Percentiles rank a stretch among this genome's conserved stretches.
Evolutionary conservation across 2,329 filamentous ascomycete species (phyloP).

Genomic region (Diaporthe sp.): DNA sequence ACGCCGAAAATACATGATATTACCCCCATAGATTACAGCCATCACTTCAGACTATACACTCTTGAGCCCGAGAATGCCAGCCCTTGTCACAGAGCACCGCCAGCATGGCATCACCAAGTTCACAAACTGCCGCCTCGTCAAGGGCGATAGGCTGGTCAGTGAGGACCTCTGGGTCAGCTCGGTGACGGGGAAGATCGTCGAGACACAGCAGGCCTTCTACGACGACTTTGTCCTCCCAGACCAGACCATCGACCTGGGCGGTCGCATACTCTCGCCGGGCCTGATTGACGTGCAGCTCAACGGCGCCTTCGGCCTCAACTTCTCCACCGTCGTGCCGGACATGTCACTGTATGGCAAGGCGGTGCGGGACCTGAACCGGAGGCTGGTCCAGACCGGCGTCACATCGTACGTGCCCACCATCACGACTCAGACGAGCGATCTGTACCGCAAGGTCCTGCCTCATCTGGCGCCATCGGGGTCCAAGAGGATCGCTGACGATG

Average conservation of each 20-base stretch:
- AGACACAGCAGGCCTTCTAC: slow-evolving; percentile 76
- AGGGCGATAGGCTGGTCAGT: slow-evolving; percentile 74
- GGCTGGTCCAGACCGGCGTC: slow-evolving; percentile 80
- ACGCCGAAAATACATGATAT: neutral
- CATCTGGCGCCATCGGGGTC: slow-evolving; percentile 80
- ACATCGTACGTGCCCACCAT: slow-evolving; percentile 88
- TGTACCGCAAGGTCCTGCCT: slow-evolving; percentile 85
- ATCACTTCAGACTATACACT: slow-evolving; percentile 20
- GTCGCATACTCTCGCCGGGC: slow-evolving; percentile 86
- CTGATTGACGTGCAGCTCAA: slow-evolving; percentile 95
- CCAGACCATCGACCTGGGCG: slow-evolving; percentile 81
- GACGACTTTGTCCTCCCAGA: slow-evolving; percentile 78
- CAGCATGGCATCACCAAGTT: slow-evolving; percentile 81
- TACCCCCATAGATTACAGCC: slow-evolving; percentile 9
- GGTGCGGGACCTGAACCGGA: slow-evolving; percentile 75
- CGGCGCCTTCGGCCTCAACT: slow-evolving; percentile 93
- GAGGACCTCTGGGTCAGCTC: slow-evolving; percentile 93
- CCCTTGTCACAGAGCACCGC: slow-evolving; percentile 55
- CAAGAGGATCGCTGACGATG: slow-evolving; percentile 71
- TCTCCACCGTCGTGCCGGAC: slow-evolving; percentile 78
- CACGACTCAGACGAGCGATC: slow-evolving; percentile 81
- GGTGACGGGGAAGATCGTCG: slow-evolving; percentile 82
- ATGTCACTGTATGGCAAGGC: slow-evolving; percentile 77
- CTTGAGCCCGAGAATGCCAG: slow-evolving; percentile 59
- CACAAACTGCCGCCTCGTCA: slow-evolving; percentile 86